Evolutionary conservation across 495 filamentous ascomycete genomes (phyloP).

Genomic region (Podospora bellae-mahoneyi): DNA sequence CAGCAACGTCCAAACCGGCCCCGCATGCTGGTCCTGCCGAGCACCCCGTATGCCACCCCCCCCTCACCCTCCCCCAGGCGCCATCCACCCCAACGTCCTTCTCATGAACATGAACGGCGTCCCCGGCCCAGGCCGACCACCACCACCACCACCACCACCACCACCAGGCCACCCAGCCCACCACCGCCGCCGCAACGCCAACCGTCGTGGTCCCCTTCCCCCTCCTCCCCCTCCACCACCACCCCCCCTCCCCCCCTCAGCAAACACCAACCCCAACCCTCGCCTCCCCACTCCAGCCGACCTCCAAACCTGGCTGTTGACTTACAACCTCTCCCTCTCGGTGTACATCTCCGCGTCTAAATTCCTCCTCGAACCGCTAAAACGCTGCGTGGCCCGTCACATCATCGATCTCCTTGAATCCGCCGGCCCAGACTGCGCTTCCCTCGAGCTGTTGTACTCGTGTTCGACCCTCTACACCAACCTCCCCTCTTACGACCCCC

Average conservation of each 20-base stretch:
- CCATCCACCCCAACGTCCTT: slow-evolving; percentile 19
- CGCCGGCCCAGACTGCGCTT: slow-evolving; percentile 41
- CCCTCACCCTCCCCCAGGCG: slow-evolving; percentile 21
- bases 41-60: slow-evolving; percentile 39
- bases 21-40: slow-evolving; percentile 46
- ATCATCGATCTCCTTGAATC: slow-evolving; percentile 48
- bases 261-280: slow-evolving; percentile 15
- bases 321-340: slow-evolving; percentile 43
- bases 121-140: slow-evolving; percentile 19
- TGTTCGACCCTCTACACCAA: slow-evolving; percentile 42
- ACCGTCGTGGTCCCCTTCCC: slow-evolving; percentile 11
- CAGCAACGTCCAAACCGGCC: slow-evolving; percentile 28
- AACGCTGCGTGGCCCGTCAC: slow-evolving; percentile 35
- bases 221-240: slow-evolving; percentile 3
- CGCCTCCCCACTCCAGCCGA: slow-evolving; percentile 40
- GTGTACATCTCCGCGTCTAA: slow-evolving; percentile 47
- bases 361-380: slow-evolving; percentile 45
- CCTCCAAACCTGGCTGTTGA: slow-evolving; percentile 44
- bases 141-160: slow-evolving; percentile 3
- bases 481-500: slow-evolving; percentile 35
- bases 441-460: slow-evolving; percentile 35
- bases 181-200: slow-evolving; percentile 15
- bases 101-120: slow-evolving; percentile 17
- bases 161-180: slow-evolving; percentile 16
- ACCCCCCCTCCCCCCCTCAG: slow-evolving; percentile 6